A percentile compares a stretch with the other conserved stretches of the same genome.
phyloP scores from a whole-genome alignment of 2,329 filamentous ascomycete genomes.

The Phoma sp. region DNA sequence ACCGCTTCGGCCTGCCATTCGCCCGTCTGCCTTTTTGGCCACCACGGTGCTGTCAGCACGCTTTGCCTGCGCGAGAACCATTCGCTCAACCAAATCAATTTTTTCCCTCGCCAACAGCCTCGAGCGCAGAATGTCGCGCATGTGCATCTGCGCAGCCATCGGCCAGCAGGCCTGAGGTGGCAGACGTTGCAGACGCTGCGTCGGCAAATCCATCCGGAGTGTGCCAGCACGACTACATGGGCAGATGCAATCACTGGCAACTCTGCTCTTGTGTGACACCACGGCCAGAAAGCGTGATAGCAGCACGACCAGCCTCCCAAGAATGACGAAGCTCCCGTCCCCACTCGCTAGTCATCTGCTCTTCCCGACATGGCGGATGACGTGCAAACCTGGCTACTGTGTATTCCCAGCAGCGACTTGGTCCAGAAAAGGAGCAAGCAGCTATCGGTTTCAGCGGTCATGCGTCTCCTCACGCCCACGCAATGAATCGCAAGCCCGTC shows the following conservation, averaged over 20 bases:
- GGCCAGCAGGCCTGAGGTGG: no score
- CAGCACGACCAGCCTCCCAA: constrained; percentile 23
- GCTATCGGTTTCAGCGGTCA: constrained; percentile 43
- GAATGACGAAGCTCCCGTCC: constrained; percentile 29
- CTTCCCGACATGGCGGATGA: constrained; percentile 40
- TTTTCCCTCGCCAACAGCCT: constrained; percentile 9
- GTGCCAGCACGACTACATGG: not conserved
- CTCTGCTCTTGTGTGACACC: constrained; percentile 21
- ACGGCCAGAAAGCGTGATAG: constrained; percentile 23
- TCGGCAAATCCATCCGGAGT: not conserved
- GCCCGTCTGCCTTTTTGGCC: constrained; percentile 24
- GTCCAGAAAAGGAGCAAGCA: constrained; percentile 21
- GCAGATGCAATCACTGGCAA: not conserved
- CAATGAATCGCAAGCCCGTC: constrained; percentile 12
- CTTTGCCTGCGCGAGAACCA: constrained; percentile 11
- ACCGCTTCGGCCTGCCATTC: constrained; percentile 24
- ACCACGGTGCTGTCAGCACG: constrained; percentile 24
- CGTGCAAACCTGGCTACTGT: constrained; percentile 30
- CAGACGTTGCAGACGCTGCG: not conserved
- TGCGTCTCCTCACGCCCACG: constrained; percentile 26
- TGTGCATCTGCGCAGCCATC: constrained; percentile 7
- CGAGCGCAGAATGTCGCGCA: constrained; percentile 6
- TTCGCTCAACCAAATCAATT: constrained; percentile 23
- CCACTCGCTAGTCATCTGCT: constrained; percentile 41
- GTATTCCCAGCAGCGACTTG: constrained; percentile 27